Conservation (phyloP, 2,329 filamentous ascomycete genomes). For the Tolypocladium inflatum region DNA sequence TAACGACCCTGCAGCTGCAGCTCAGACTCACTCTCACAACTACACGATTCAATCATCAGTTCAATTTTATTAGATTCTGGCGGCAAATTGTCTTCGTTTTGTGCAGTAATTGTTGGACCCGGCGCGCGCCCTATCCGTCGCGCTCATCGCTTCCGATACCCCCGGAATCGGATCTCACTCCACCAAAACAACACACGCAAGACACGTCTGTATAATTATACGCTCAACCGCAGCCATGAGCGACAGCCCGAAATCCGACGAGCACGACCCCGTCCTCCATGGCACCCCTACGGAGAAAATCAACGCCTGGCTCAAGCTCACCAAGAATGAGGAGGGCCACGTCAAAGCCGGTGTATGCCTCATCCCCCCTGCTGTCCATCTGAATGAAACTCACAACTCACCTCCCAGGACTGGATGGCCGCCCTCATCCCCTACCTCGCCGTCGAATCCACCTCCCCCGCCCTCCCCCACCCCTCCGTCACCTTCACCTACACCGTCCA, state of each 20-base stretch:
- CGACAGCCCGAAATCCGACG: background rate
- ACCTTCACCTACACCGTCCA: constrained; percentile 41
- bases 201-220: background rate
- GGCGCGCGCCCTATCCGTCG: too few relatives aligned
- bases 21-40: background rate
- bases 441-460: constrained; percentile 25
- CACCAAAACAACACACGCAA: background rate
- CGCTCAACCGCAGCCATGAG: constrained; percentile 3
- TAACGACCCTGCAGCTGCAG: background rate
- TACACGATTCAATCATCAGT: background rate
- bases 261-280: constrained; percentile 12
- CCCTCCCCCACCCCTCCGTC: constrained; percentile 25
- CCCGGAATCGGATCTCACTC: background rate
- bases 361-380: background rate
- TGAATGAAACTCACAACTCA: background rate
- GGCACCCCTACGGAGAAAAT: constrained; percentile 21
- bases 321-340: constrained; percentile 15
- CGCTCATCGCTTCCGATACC: background rate
- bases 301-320: constrained; percentile 19
- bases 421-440: constrained; percentile 30
- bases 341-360: constrained; percentile 20
- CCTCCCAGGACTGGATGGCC: constrained; percentile 33
- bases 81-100: background rate
- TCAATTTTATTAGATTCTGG: background rate
- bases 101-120: background rate